Evolutionary conservation across 2,329 filamentous ascomycete genomes (phyloP), one percentile per base, ranked within the genome.

Genomic region (Cladosporium sp.): DNA sequence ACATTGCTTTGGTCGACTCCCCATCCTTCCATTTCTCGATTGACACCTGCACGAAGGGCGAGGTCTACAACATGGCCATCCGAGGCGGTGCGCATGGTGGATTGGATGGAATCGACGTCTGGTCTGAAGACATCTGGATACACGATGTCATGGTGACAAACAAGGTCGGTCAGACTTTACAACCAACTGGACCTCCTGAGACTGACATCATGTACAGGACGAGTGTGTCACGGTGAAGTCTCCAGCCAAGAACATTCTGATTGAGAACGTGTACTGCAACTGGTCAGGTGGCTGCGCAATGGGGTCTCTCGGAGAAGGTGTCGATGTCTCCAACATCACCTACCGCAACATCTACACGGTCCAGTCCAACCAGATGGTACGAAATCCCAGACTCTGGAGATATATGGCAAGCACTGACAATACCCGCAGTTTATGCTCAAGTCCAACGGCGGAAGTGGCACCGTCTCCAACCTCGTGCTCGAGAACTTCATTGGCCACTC

Each of bases 201-300:
- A 26, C 3, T 26, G 23, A 26, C 16, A 12, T 5, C 10, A 0
- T n/a, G 14, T 11, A 3, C 49, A 69, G 66, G 72, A 88, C 70
- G 86, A 88, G 72, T 87, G 84, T 71, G 83, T 87, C 0, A 86
- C 84, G 2, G 82, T 86, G 67, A 87, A 85, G 74, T 81, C 77
- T 55, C 82, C 83, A 1, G 77, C 84, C 3, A 77, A 80, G 62
- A 81, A 87, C 72, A 81, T 88, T 44, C 78, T 87, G n/a, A 75
- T 88, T 44, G 85, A 88, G 70, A 84, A 83, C 68, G 80, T 88
- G 66, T 85, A 86, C 76, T 88, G 86, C 77, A 88, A 88, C 78
- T 85, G 82, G 82, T 84, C 80, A n/a, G 86, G 85, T 18, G 85
- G 74, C 37, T 86, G 84, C 68, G 85, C 82, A 12, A 84, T 88